Base-by-base conservation (phyloP, 441 rosid genomes). In the Breynia disticha region DNA sequence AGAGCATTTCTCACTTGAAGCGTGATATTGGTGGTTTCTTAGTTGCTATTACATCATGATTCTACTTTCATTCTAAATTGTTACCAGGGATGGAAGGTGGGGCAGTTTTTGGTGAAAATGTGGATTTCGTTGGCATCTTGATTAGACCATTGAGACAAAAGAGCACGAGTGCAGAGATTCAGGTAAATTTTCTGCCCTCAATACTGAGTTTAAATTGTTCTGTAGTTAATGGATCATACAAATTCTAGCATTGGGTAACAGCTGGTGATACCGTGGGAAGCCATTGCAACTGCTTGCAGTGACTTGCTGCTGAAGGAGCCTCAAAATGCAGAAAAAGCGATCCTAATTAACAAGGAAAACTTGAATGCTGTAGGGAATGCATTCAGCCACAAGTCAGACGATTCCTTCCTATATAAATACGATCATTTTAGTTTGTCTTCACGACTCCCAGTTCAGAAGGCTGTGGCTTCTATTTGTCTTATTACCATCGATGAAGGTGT, bases 201-300 rank as follows among this genome's bases (percentile, higher is more conserved):
- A n/a, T n/a, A 50, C 52, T 54, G 48, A 44, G 20, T 55, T 52
- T 59, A 62, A 69, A 64, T 52, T 68, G 60, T 70, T 66, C 72
- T 59, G 20, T 68, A 72, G 32, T 79, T 67, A 66, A 73, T 74
- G 71, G 77, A 75, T 80, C 73, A 86, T 74, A 64, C 76, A 81
- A 78, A 74, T 60, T 80, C 70, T 86, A 82, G 96, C 80, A 74
- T 93, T 83, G 73, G 93, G 77, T 84, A 72, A 82, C 96, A 85
- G 99, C 90, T 87, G 75, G 85, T 94, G 90, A 87, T 94, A 74
- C 97, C 97, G 2, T 94, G 97, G 97, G 91, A 78, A 72, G 96
- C 96, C 81, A 78, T 94, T 75, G 82, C 90, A 74, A 69, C 81
- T 75, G 89, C 93, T 79, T 84, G 86, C 74, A 71, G 79, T 67